Evolutionary conservation across 176 grass and related monocot species (phyloP).

Genomic region (bread wheat (Triticum aestivum)): DNA sequence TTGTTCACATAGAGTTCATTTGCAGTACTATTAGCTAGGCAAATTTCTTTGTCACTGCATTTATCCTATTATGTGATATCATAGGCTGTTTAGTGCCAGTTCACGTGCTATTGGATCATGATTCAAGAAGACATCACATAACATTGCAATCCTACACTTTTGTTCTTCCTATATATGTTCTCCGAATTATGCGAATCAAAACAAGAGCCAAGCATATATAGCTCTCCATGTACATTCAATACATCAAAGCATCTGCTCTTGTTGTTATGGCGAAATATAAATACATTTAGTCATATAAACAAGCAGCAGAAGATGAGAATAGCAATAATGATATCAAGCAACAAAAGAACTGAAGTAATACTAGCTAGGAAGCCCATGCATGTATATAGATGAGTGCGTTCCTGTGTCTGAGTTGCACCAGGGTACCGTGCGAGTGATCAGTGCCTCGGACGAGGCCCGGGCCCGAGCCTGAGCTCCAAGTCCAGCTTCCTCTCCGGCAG

Average conservation of each 20-base stretch:
- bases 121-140: not conserved
- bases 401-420: conserved; percentile 10
- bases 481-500: conserved; percentile 34
- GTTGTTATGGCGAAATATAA: not conserved
- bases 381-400: not conserved
- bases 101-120: not conserved
- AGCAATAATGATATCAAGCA: not conserved
- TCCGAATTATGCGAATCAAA: no score
- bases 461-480: conserved; percentile 56
- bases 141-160: not conserved
- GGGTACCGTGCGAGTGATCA: conserved; percentile 1
- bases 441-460: conserved; percentile 27
- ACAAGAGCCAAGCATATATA: not conserved
- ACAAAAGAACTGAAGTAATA: not conserved
- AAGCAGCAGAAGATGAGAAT: not conserved
- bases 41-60: not conserved
- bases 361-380: not conserved
- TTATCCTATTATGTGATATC: not conserved
- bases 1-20: not conserved
- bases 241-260: not conserved
- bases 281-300: not conserved
- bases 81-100: not conserved
- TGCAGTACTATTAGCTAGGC: not conserved
- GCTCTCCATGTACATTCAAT: not conserved
- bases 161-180: no score